phyloP scores from a whole-genome alignment of 192 early-diverging fungal genomes.

The Backusella luteola region DNA sequence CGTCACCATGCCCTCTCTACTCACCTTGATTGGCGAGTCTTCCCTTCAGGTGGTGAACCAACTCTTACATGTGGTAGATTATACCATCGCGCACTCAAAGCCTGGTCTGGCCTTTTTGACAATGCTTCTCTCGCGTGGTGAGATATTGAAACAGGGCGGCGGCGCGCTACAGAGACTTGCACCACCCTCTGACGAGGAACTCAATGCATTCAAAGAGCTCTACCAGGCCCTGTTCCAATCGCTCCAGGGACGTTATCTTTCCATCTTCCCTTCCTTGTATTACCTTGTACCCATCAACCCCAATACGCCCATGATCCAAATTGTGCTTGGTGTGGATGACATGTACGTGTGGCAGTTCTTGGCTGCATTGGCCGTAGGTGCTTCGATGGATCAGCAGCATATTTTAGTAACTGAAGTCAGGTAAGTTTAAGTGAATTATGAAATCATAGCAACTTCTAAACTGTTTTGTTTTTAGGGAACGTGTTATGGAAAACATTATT shows the following conservation, averaged over 20 bases:
- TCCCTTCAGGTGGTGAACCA: constrained; percentile 83
- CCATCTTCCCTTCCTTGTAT: constrained; percentile 67
- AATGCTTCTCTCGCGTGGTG: constrained; percentile 87
- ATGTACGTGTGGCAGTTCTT: constrained; percentile 98
- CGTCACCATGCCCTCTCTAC: constrained; percentile 78
- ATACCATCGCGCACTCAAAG: constrained; percentile 80
- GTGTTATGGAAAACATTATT: constrained; percentile 78
- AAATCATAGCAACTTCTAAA: neutral
- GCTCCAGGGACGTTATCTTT: constrained; percentile 71
- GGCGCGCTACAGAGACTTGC: constrained; percentile 48
- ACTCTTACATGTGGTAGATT: constrained; percentile 81
- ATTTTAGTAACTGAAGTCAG: constrained; percentile 88
- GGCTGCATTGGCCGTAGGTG: constrained; percentile 92
- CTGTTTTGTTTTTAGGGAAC: constrained; percentile 46
- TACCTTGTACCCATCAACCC: constrained; percentile 39
- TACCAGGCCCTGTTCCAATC: constrained; percentile 81
- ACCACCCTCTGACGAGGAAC: constrained; percentile 42
- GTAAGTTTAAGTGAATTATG: constrained; percentile 30
- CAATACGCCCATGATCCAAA: constrained; percentile 27
- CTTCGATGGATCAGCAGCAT: constrained; percentile 93
- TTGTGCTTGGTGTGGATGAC: constrained; percentile 62
- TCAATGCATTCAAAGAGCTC: constrained; percentile 69
- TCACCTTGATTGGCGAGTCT: constrained; percentile 79
- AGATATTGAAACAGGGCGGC: constrained; percentile 78
- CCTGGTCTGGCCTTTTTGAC: constrained; percentile 88